Percentiles rank a stretch among this genome's conserved stretches.
These are phyloP conservation scores for Acephala macrosclerotiorum DNA, from an alignment of 2,329 filamentous ascomycete species.

Conservation along the genomic window DNA sequence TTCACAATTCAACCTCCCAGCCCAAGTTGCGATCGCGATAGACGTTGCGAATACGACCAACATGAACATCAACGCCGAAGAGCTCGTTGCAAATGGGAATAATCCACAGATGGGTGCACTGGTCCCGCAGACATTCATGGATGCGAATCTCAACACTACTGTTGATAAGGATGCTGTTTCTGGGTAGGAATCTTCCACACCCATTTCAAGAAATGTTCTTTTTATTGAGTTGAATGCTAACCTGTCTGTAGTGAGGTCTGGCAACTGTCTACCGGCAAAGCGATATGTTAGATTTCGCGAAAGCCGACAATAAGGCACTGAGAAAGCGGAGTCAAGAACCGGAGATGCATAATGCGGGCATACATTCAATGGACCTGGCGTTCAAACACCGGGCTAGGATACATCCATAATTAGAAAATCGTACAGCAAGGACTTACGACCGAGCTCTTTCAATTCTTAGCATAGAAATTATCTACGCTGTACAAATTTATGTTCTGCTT, in stretches of 20 bases:
- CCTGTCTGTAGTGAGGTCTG: slow-evolving; percentile 2
- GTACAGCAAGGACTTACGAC: neutral
- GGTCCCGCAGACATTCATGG: slow-evolving; percentile 9
- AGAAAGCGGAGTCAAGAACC: neutral
- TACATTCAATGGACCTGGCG: neutral
- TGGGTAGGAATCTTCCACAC: slow-evolving; percentile 6
- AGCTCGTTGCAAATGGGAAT: slow-evolving; percentile 12
- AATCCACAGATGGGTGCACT: slow-evolving; percentile 12
- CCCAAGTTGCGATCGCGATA: slow-evolving; percentile 9
- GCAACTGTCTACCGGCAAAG: slow-evolving; percentile 7
- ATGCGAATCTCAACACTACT: slow-evolving; percentile 12
- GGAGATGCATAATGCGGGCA: neutral
- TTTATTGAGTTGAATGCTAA: neutral
- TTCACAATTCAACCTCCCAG: slow-evolving; percentile 15
- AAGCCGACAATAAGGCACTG: neutral
- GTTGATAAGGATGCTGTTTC: slow-evolving; percentile 5
- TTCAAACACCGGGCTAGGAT: neutral
- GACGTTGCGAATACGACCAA: slow-evolving; percentile 10
- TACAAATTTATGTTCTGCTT: no score
- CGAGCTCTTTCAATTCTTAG: neutral
- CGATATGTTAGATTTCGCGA: neutral
- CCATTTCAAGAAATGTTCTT: no score
- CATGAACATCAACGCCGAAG: slow-evolving; percentile 8
- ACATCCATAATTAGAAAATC: neutral
- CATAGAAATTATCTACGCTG: neutral